Base-by-base conservation (phyloP, 768 basidiomycete genomes). In the Leccinum longicurvipes region DNA sequence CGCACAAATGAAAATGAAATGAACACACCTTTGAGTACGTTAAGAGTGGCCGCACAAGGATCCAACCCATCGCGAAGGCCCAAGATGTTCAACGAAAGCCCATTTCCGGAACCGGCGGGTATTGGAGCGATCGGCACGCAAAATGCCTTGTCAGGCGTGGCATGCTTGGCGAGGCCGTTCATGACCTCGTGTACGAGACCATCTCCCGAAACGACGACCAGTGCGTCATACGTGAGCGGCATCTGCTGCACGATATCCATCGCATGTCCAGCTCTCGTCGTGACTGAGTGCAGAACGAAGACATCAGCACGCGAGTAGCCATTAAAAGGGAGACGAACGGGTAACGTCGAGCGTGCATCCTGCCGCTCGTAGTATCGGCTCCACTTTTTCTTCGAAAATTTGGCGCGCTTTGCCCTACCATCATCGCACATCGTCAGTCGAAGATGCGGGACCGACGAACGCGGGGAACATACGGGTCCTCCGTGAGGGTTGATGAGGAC, bases 51-150 rank as follows among this genome's bases (percentile, higher is more conserved):
- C n/a, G 77, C 77, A 15, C 76, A 77, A n/a, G 87, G 77, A 66
- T 93, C 88, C 47, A 84, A 76, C 6, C 87, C 90, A 45, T 87
- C 82, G 82, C 86, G 59, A 39, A 60, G 56, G 54, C 91, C 91
- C 21, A 92, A 70, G 17, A 93, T 68, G 63, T 91, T 92, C 24
- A 93, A 68, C 24, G 85, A 79, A 23, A 87, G 72, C 3, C 83
- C 91, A 60, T 94, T 94, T 5, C 87, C 91, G 12, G 89, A 89
- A 3, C 91, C 91, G 17, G 87, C 85, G 6, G 93, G 90, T 64
- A 94, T 83, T 3, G 87, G 90, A 0, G 84, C 83, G 24, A 95
- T 72, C 2, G 93, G 90, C 28, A 84, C 82, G 45, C 66, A 67
- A 54, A 93, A 80, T 0, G 88, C 91, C 47, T 75, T 76, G 32